Base-by-base conservation (phyloP, 1,284 basidiomycete species). In the Lentinula novae-zelandiae region DNA sequence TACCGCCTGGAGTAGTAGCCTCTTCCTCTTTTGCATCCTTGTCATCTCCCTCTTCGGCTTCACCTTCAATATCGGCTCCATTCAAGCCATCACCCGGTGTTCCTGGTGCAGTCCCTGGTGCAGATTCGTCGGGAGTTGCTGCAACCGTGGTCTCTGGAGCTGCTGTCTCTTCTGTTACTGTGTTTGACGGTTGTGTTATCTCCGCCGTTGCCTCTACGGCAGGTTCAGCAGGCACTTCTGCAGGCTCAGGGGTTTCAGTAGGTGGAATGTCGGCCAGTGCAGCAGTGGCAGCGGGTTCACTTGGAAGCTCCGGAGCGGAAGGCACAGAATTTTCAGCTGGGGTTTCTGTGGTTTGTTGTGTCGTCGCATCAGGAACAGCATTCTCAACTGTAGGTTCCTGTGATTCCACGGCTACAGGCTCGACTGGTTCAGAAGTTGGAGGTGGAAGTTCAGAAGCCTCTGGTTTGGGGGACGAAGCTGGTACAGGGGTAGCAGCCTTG, bases 21-120 rank as follows among this genome's bases (percentile, higher is more conserved):
- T 52, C 39, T 9, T 57, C 54, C 17, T 61, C 57, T 40, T 67
- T 62, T 34, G 66, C 63, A 13, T 61, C 64, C 33, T 64, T 69
- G 46, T 64, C 52, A 27, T 50, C 66, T 48, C 64, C 63, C 42
- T 65, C 64, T 42, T 59, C 65, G 17, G 53, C 58, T 57, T 63
- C 63, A 27, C 62, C 66, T 38, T 58, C 57, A 10, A 53, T 56
- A 27, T 62, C 65, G 17, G 65, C 60, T 33, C 63, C 60, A 53
- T 63, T 57, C 57, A 65, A 58, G 17, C 58, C 65, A 51, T 62
- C 64, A 27, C 59, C 58, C 20, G 66, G 58, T 38, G 46, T 60
- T 7, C 40, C 40, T 8, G 54, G 54, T 10, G 62, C 62, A 56
- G 48, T 53, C 38, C 27, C 40, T 8, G 54, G 40, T 5, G 62